These are phyloP conservation scores for Besnoitia besnoiti DNA, from an alignment of 169 alveolate species.

Conservation along the genomic window DNA sequence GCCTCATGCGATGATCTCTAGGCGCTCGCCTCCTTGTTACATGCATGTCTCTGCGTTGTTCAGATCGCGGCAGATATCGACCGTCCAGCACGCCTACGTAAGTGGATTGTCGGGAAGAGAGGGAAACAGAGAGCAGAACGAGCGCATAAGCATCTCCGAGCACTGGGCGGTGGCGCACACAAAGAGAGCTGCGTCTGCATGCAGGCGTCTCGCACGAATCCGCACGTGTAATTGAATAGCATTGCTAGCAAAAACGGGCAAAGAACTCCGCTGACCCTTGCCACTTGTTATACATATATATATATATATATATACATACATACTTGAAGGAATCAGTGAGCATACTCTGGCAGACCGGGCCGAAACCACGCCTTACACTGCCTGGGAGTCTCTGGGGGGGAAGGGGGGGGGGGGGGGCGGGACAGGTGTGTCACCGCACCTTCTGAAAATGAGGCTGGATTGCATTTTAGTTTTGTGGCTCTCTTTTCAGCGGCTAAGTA, in stretches of 20 bases:
- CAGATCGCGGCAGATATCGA: constrained; percentile 4
- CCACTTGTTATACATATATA: neutral
- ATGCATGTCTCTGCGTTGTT: neutral
- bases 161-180: too few relatives aligned
- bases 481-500: neutral
- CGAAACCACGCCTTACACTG: neutral
- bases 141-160: too few relatives aligned
- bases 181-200: too few relatives aligned
- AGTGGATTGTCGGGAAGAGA: neutral
- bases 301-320: neutral
- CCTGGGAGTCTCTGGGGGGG: neutral
- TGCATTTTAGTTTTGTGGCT: neutral
- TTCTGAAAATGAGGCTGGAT: neutral
- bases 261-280: neutral
- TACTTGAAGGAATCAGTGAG: too few relatives aligned
- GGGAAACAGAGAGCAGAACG: too few relatives aligned
- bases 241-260: too few relatives aligned
- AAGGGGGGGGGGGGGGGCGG: neutral
- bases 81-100: constrained; percentile 1
- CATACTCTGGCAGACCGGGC: neutral
- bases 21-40: too few relatives aligned
- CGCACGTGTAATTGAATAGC: too few relatives aligned
- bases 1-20: too few relatives aligned
- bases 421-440: too few relatives aligned
- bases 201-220: too few relatives aligned